phyloP scores from a whole-genome alignment of 441 rosid species.

The Aquilaria agallochum region DNA sequence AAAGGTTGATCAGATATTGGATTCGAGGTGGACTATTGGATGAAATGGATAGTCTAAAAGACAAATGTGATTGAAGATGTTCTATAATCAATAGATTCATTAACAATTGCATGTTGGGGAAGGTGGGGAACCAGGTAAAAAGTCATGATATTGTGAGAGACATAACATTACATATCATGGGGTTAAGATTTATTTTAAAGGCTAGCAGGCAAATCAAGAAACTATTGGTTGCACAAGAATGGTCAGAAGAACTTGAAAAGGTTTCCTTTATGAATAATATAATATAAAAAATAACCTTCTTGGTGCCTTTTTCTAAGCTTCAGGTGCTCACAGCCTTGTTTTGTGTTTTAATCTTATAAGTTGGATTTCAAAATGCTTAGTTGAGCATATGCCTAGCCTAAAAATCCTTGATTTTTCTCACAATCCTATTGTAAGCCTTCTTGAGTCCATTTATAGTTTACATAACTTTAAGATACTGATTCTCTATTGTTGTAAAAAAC shows the following conservation, averaged over 20 bases:
- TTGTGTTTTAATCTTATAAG: background rate
- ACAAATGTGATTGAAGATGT: constrained; percentile 3
- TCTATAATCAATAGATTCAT: constrained; percentile 7
- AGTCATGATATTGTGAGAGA: constrained; percentile 12
- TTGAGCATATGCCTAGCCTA: constrained; percentile 4
- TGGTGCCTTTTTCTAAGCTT: background rate
- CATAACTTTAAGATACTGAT: constrained; percentile 3
- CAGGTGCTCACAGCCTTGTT: constrained; percentile 17
- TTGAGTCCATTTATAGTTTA: constrained; percentile 10
- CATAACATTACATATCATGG: constrained; percentile 1
- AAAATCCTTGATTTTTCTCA: constrained; percentile 14
- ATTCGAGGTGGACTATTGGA: constrained; percentile 7
- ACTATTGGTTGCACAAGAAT: background rate
- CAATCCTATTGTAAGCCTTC: constrained; percentile 6
- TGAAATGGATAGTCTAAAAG: background rate
- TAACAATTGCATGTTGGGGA: constrained; percentile 4
- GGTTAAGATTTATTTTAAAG: constrained; percentile 1
- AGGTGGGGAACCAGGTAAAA: background rate
- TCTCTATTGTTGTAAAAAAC: background rate
- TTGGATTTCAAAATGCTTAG: constrained; percentile 8
- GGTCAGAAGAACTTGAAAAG: background rate
- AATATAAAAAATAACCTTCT: background rate
- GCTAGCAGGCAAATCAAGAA: background rate
- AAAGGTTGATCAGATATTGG: constrained; percentile 6
- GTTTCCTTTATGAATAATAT: background rate